Percentiles rank a stretch among this genome's conserved stretches.
phyloP scores from a whole-genome alignment of 805 yeast species.

The Kuraishia ogatae region DNA sequence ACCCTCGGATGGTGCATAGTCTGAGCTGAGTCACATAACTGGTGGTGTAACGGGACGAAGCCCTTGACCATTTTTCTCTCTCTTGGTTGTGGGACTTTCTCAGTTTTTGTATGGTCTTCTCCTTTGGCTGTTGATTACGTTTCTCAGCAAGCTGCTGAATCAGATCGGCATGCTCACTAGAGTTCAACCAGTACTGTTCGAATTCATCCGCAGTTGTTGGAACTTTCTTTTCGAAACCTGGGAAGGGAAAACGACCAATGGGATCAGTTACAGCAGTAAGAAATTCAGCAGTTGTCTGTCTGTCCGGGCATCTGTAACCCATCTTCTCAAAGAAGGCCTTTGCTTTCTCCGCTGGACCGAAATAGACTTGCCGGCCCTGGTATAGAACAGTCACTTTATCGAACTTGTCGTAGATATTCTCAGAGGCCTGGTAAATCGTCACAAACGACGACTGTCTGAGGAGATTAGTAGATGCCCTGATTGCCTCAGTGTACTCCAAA shows the following conservation, averaged over 20 bases:
- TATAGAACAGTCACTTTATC: slow-evolving; percentile 55
- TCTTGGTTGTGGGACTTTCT: slow-evolving; percentile 14
- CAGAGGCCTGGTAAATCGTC: slow-evolving; percentile 63
- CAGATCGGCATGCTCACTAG: slow-evolving; percentile 40
- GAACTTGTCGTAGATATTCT: slow-evolving; percentile 51
- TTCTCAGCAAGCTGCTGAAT: slow-evolving; percentile 20
- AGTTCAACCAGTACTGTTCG: slow-evolving; percentile 49
- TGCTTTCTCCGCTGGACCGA: slow-evolving; percentile 46
- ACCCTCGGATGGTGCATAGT: slow-evolving; percentile 40
- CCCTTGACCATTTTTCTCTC: slow-evolving; percentile 20
- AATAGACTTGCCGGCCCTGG: slow-evolving; percentile 52
- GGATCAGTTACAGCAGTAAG: slow-evolving; percentile 64
- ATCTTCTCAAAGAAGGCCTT: slow-evolving; percentile 44
- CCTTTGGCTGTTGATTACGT: slow-evolving; percentile 19
- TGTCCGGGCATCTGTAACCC: slow-evolving; percentile 55
- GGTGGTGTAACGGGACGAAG: slow-evolving; percentile 32
- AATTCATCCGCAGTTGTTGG: slow-evolving; percentile 52
- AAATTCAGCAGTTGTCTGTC: slow-evolving; percentile 64
- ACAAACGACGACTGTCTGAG: slow-evolving; percentile 50
- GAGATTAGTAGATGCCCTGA: slow-evolving; percentile 51
- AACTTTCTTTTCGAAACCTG: slow-evolving; percentile 41
- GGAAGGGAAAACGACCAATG: slow-evolving; percentile 38
- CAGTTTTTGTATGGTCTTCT: slow-evolving; percentile 30
- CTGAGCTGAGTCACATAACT: slow-evolving; percentile 39
- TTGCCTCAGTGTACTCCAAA: slow-evolving; percentile 51